Evolutionary conservation across 495 filamentous ascomycete genomes (phyloP), one percentile per base, ranked within the genome.

Genomic region (Penicillium salamii): DNA sequence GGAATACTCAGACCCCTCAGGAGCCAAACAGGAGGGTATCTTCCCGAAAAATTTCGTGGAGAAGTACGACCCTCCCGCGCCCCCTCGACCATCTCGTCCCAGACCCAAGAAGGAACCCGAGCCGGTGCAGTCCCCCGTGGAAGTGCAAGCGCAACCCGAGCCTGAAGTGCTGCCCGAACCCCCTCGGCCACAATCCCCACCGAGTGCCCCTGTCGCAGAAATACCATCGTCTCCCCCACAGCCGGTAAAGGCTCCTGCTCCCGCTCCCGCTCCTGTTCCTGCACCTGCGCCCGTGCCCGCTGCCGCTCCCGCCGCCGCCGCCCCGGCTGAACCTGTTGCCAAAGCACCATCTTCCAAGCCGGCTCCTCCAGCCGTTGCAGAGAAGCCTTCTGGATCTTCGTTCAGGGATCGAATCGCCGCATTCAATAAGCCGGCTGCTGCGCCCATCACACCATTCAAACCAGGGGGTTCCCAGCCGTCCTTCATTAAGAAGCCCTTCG

Each of bases 11-110:
- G 89, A 95, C 65, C 80, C 78, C 38, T 61, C 68, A 18, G 92
- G 91, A 7, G 66, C 58, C 41, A 90, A 86, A 59, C 79, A 83
- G 54, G 87, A 96, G 62, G 93, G 93, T 28, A 87, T 98, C 48
- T 98, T 98, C 71, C 93, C 93, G 12, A 86, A 83, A 61, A 98
- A 97, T 71, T 98, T 98, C 58, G 95, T 98, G 43, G 92, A 98
- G 68, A 85, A 85, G 64, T 95, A 89, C 65, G 90, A 96, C 55
- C 93, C 95, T 19, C 88, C 85, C 51, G 86, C 90, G 50, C 93
- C 93, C 46, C 89, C 91, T 26, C 83, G 93, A 34, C 93, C 93
- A 36, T 75, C 82, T 14, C 82, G 93, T 49, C 71, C 77, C 17
- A 84, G 89, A 35, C 76, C 82, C 41, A 96, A 87, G 75, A 91